These are phyloP conservation scores for Artemisia argyi DNA, from an alignment of 129 eudicot genomes.

Conservation along the genomic window DNA sequence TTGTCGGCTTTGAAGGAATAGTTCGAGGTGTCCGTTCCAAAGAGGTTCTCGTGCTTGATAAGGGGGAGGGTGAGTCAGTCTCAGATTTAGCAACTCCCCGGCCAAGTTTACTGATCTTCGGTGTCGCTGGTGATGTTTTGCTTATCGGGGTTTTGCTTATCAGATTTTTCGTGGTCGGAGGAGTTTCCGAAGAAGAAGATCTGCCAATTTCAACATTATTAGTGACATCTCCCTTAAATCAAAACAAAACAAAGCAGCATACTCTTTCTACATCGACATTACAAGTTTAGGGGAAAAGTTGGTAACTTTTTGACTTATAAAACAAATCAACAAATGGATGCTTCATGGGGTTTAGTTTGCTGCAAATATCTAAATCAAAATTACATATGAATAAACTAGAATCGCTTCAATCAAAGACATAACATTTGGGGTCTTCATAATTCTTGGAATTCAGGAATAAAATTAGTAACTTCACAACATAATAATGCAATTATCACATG, in stretches of 20 bases:
- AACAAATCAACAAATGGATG: not conserved
- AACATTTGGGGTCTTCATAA: not conserved
- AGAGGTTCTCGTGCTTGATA: conserved; percentile 50
- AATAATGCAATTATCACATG: not conserved
- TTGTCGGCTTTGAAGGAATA: conserved; percentile 58
- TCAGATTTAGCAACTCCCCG: conserved; percentile 59
- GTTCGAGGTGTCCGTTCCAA: conserved; percentile 72
- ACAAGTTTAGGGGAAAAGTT: not conserved
- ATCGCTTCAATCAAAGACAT: not conserved
- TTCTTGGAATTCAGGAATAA: not conserved
- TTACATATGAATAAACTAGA: not conserved
- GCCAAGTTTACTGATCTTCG: conserved; percentile 52
- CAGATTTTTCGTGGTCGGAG: conserved; percentile 46
- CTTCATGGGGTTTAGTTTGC: not conserved
- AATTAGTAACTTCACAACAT: conserved; percentile 14
- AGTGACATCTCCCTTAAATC: conserved; percentile 17
- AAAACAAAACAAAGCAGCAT: not conserved
- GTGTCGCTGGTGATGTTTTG: conserved; percentile 71
- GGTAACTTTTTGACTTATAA: not conserved
- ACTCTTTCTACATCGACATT: not conserved
- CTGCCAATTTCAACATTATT: conserved; percentile 34
- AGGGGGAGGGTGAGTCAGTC: conserved; percentile 69
- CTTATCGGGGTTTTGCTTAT: conserved; percentile 50
- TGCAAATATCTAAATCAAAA: not conserved
- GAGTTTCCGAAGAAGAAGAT: conserved; percentile 45